Conservation (phyloP, 306 rosid genomes). For the Begonia loranthoides region DNA sequence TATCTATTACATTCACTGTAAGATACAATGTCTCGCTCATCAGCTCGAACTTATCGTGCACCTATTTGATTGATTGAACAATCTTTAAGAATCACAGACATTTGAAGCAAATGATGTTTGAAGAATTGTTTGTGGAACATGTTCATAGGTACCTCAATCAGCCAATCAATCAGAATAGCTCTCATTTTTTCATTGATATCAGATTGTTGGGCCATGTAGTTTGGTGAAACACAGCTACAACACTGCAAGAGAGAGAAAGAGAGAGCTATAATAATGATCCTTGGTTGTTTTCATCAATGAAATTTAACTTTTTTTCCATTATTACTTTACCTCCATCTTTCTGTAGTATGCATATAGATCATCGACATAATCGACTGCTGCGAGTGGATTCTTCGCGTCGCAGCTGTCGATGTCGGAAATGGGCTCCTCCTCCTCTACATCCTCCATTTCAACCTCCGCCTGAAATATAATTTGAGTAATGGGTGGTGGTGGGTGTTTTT, state of each 20-base stretch:
- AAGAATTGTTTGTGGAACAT: too few species aligned
- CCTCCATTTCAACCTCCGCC: constrained; percentile 89
- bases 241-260: constrained; percentile 42
- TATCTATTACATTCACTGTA: constrained; percentile 61
- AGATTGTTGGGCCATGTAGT: constrained; percentile 55
- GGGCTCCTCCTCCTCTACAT: constrained; percentile 48
- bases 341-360: constrained; percentile 61
- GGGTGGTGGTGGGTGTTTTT: background rate
- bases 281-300: background rate
- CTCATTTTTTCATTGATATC: constrained; percentile 98
- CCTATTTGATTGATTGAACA: constrained; percentile 32
- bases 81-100: too few species aligned
- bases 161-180: constrained; percentile 92
- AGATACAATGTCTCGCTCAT: constrained; percentile 88
- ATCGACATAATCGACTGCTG: constrained; percentile 65
- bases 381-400: constrained; percentile 59
- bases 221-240: constrained; percentile 43
- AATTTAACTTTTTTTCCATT: background rate
- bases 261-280: constrained; percentile 4
- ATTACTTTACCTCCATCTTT: constrained; percentile 52
- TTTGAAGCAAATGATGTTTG: too few species aligned
- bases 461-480: constrained; percentile 1
- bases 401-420: constrained; percentile 53
- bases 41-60: constrained; percentile 92
- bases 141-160: constrained; percentile 51